These are phyloP conservation scores for Pseudisothecium myosuroides DNA, from an alignment of 225 moss, liverwort and hornwort species.

Conservation along the genomic window DNA sequence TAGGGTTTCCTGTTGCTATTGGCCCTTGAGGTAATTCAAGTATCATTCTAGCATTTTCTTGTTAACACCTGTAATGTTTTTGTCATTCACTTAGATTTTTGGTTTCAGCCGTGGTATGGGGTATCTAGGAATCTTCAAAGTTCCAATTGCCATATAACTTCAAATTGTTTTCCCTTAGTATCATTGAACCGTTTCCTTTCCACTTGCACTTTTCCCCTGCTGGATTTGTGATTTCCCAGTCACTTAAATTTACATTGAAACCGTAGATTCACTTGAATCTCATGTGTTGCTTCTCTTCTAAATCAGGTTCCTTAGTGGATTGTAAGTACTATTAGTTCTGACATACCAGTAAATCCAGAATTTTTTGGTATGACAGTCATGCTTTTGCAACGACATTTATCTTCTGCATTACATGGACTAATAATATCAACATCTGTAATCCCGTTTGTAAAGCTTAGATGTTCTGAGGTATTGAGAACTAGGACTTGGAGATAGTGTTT, in stretches of 20 bases:
- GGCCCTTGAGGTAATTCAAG: slow-evolving; percentile 1
- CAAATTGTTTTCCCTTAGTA: not conserved
- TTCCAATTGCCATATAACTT: not conserved
- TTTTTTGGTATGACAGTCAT: not conserved
- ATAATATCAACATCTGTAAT: not conserved
- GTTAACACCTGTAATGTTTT: not conserved
- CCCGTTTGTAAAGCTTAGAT: not conserved
- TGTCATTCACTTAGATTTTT: not conserved
- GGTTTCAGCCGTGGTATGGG: not conserved
- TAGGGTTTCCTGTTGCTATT: not conserved
- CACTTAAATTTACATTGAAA: not conserved
- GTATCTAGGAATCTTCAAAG: not conserved
- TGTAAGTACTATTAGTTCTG: not conserved
- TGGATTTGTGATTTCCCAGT: not conserved
- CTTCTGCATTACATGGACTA: not conserved
- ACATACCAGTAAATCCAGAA: not conserved
- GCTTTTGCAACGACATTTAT: not conserved
- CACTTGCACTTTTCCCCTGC: no score
- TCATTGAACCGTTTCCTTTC: not conserved
- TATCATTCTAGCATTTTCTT: not conserved
- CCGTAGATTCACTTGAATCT: not conserved
- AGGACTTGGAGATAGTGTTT: not conserved
- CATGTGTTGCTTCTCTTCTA: not conserved
- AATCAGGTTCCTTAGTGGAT: not conserved
- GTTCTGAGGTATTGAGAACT: not conserved